Evolutionary conservation across 768 basidiomycete species (phyloP).

Genomic region (Lactarius tabidus): DNA sequence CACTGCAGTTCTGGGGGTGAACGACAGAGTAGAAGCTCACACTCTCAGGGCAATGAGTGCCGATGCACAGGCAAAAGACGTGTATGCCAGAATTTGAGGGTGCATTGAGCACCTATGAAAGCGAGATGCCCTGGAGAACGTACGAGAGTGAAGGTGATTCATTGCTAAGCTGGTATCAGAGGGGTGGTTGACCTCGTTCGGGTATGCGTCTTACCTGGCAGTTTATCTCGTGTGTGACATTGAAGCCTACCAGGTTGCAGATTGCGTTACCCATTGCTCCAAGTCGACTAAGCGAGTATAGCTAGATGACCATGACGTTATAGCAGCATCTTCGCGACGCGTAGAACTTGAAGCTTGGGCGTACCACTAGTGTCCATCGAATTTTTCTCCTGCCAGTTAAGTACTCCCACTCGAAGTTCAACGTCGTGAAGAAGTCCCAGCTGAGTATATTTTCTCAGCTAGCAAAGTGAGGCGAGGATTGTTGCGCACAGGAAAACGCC

Average conservation of each 20-base stretch:
- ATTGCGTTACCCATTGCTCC: background rate
- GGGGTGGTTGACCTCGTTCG: background rate
- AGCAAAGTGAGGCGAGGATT: background rate
- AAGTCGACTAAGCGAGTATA: constrained; percentile 12
- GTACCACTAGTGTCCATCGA: constrained; percentile 14
- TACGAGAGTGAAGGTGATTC: constrained; percentile 9
- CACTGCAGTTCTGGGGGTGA: background rate
- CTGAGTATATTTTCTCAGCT: background rate
- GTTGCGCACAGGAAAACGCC: constrained; percentile 10
- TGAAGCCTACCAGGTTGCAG: constrained; percentile 3
- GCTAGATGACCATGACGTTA: background rate
- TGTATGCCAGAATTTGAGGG: background rate
- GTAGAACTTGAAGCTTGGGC: background rate
- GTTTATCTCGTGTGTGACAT: background rate
- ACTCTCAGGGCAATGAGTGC: constrained; percentile 14
- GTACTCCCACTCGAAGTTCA: constrained; percentile 9
- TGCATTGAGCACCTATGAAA: background rate
- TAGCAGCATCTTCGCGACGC: background rate
- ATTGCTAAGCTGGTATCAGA: background rate
- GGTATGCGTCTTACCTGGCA: constrained; percentile 12
- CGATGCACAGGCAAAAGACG: constrained; percentile 6
- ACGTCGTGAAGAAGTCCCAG: constrained; percentile 16
- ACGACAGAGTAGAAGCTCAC: background rate
- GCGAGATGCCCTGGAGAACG: background rate
- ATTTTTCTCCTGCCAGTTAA: constrained; percentile 5